These are phyloP conservation scores for Berkeleyomyces rouxiae DNA, from an alignment of 2,329 filamentous ascomycete genomes.

Conservation along the genomic window DNA sequence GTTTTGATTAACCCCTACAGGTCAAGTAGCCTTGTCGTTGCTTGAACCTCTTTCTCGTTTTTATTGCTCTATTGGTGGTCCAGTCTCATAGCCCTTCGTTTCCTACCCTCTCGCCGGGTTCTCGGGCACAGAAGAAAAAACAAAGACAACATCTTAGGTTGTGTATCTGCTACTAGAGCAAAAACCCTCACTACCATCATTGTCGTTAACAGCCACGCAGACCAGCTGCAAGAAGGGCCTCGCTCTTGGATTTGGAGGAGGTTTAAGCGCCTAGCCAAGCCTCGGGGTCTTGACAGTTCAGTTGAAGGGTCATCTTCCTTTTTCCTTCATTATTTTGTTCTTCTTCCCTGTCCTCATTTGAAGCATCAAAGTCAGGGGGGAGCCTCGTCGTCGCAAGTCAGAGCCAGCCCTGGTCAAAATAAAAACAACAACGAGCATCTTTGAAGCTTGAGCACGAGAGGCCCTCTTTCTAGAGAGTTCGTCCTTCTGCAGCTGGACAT, in stretches of 20 bases:
- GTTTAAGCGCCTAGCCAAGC: constrained; percentile 9
- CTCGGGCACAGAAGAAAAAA: not conserved
- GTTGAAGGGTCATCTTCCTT: not conserved
- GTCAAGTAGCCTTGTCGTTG: not conserved
- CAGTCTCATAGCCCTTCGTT: too few relatives aligned
- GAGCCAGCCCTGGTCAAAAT: constrained; percentile 1
- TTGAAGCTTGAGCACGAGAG: not conserved
- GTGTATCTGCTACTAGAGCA: not conserved
- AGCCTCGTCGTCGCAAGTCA: not conserved
- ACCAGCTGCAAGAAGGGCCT: not conserved
- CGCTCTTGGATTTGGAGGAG: not conserved
- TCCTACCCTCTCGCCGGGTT: too few relatives aligned
- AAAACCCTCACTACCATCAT: not conserved
- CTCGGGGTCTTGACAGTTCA: not conserved
- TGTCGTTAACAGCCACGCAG: not conserved
- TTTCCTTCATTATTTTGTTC: not conserved
- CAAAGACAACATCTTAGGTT: not conserved
- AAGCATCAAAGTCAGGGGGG: constrained; percentile 4
- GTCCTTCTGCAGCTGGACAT: not conserved
- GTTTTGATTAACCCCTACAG: not conserved
- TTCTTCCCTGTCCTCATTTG: not conserved
- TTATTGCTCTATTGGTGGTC: not conserved
- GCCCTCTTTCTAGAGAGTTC: not conserved
- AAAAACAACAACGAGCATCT: not conserved
- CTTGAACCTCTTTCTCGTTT: not conserved